Percentiles rank a stretch among this genome's conserved stretches.
These are phyloP conservation scores for Fusarium secorum DNA, from an alignment of 2,329 filamentous ascomycete genomes.

Conservation along the genomic window DNA sequence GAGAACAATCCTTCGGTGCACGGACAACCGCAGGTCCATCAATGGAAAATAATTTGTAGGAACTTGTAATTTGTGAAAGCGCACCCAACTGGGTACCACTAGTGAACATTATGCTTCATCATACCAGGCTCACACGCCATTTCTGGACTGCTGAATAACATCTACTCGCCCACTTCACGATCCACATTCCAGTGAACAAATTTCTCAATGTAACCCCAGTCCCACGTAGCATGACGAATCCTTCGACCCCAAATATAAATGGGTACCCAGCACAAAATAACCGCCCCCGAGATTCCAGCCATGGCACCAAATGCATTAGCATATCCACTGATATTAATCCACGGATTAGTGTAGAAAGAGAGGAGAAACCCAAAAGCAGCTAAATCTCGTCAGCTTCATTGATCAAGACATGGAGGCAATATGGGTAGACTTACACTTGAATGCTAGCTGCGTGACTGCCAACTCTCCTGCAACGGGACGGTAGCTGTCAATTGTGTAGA, in stretches of 20 bases:
- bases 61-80: rapidly evolving
- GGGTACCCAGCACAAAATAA: not conserved
- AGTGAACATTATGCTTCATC: rapidly evolving
- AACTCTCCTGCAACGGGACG: constrained; percentile 65
- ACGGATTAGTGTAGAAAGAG: constrained; percentile 67
- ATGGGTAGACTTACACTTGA: constrained; percentile 60
- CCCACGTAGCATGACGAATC: not conserved
- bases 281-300: constrained; percentile 49
- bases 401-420: rapidly evolving
- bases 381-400: constrained; percentile 19
- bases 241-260: not conserved
- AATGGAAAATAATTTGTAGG: too few relatives aligned
- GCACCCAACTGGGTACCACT: rapidly evolving
- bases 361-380: constrained; percentile 65
- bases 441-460: constrained; percentile 60
- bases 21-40: too few relatives aligned
- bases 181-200: not conserved
- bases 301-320: constrained; percentile 62
- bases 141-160: rapidly evolving
- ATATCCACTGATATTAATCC: constrained; percentile 61
- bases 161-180: not conserved
- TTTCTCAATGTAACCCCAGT: not conserved
- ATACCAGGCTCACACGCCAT: not conserved
- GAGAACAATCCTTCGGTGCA: too few relatives aligned
- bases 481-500: constrained; percentile 66